Evolutionary conservation across 1,284 basidiomycete species (phyloP), one percentile per base, ranked within the genome.

Genomic region (Fomitopsis pinicola): DNA sequence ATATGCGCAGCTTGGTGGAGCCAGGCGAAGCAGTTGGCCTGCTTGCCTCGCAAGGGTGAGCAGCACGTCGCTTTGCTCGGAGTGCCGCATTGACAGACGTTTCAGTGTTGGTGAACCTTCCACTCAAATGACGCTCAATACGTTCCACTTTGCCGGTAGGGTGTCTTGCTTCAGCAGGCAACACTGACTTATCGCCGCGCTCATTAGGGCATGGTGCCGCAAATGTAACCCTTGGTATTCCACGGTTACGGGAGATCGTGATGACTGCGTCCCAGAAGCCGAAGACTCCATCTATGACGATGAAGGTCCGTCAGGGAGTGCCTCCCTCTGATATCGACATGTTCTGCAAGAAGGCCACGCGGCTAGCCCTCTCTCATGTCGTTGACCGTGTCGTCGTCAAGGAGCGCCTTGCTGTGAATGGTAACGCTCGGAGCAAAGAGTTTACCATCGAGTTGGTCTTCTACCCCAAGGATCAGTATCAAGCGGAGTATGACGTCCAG

Each of bases 111-210:
- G 97, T 63, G 97, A 99, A 76, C 97, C 97, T 4, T 99, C 97
- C 28, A 99, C 97, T 1, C 97, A 99, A 75, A 99, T 99, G 97
- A 99, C 97, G 35, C 80, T 99, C 67, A 99, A 99, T 76, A 99
- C 97, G 9, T 99, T 99, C 87, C 97, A 99, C 81, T 98, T 99
- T 74, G 95, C 95, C 66, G 94, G 92, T 87, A 73, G 69, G 84
- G 73, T 57, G 53, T 57, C 36, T 66, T 22, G 57, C 48, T 15
- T 26, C 30, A 26, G 61, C 58, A 58, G 62, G 64, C 57, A 56
- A 42, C 61, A 26, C 42, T 50, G 56, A 33, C 58, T 55, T n/a
- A 28, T 55, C 28, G 7, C 9, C 12, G 14, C 14, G 14, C 55
- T 59, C 50, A 42, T 61, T 71, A 90, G 95, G 97, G 68, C 97